phyloP scores from a whole-genome alignment of 1,284 basidiomycete genomes.

The Marasmius oreades region DNA sequence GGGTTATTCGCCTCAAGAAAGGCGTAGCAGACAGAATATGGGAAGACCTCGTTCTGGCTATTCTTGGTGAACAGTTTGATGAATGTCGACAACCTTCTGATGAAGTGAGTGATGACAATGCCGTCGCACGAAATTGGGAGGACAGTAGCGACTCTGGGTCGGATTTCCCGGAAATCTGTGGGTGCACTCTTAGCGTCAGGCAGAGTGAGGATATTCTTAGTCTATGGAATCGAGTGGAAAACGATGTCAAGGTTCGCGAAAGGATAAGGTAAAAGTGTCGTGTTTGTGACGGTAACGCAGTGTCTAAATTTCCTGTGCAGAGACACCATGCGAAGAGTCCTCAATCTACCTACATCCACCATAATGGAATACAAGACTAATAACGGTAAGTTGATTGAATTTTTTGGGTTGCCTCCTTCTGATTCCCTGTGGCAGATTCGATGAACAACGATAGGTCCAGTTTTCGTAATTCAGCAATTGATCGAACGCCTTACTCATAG shows the following conservation, averaged over 20 bases:
- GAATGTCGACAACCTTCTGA: conserved; percentile 40
- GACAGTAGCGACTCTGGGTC: conserved; percentile 35
- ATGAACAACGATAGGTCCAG: conserved; percentile 83
- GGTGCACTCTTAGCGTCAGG: conserved; percentile 80
- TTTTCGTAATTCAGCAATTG: conserved; percentile 66
- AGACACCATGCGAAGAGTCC: conserved; percentile 63
- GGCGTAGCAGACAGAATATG: conserved; percentile 79
- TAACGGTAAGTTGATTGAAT: conserved; percentile 50
- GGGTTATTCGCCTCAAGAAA: conserved; percentile 84
- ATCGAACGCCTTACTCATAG: conserved; percentile 44
- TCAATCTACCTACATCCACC: conserved; percentile 66
- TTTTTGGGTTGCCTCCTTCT: neutral
- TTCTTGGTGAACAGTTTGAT: conserved; percentile 78
- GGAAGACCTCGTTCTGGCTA: conserved; percentile 77
- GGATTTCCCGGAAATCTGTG: conserved; percentile 76
- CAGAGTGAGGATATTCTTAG: conserved; percentile 82
- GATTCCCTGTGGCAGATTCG: conserved; percentile 48
- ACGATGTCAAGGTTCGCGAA: conserved; percentile 62
- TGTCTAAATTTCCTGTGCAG: conserved; percentile 30
- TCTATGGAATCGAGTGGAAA: conserved; percentile 74
- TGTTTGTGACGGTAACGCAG: neutral
- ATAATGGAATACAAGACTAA: conserved; percentile 86
- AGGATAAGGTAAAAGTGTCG: conserved; percentile 54
- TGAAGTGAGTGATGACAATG: conserved; percentile 24
- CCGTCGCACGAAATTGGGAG: conserved; percentile 27